Base-by-base conservation (phyloP, 495 filamentous ascomycete species). In the Evansstolkia leycettana region DNA sequence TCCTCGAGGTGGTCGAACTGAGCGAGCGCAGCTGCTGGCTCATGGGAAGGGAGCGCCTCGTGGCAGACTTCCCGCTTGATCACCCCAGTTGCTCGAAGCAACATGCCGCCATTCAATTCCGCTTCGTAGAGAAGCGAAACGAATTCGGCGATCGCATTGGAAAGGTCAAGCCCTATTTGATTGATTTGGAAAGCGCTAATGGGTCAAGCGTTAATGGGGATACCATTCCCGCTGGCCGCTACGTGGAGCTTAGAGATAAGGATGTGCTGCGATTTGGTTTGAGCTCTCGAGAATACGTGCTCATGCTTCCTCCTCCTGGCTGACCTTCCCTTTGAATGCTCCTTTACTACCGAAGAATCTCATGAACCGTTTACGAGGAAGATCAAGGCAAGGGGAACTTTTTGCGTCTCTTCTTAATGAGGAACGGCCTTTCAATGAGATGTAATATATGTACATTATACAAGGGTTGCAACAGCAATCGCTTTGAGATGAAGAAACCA, bases 111-210 rank as follows among this genome's bases (percentile, higher is more conserved):
- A 67, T 98, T 23, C 90, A 98, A 54, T 98, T 96, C 47, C 75
- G 92, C 28, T 80, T 82, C 52, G 72, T 82, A 14, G 78, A 80
- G 45, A 87, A 80, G 57, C 71, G 70, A 39, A 84, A 90, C 49
- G 87, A 94, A 50, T 90, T 70, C 52, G 89, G 87, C 23, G 83
- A 92, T 51, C 78, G 73, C 52, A 67, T 79, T 41, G 82, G 80
- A 12, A 76, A 68, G 39, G 92, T 96, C 23, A 84, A 75, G 61
- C 85, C 84, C 7, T 98, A 96, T 59, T 48, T 96, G 2, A 82
- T 96, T 48, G 90, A 98, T 60, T 56, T 98, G 28, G 89, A 94
- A 47, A 93, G 84, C 41, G 83, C 84, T 15, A 96, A 98, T 62
- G 89, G 90, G 29, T 94, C 88, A 7, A 69, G 54, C 31, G 66